phyloP scores from a whole-genome alignment of 1,139 yeast genomes.

The Ogataea hybrid region DNA sequence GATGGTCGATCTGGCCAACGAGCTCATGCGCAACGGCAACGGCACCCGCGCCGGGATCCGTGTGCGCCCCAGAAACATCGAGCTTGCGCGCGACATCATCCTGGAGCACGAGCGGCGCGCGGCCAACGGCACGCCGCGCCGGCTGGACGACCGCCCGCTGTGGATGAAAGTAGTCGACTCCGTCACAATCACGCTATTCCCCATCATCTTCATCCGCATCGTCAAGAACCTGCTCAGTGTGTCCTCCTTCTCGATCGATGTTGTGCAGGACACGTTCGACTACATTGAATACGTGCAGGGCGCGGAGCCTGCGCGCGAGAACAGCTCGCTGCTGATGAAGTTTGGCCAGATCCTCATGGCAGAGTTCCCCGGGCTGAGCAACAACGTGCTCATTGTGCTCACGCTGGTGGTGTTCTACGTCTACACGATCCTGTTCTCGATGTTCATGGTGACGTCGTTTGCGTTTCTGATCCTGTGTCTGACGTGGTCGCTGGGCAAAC shows the following conservation, averaged over 20 bases:
- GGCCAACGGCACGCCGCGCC: conserved; percentile 4
- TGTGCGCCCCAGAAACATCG: conserved; percentile 6
- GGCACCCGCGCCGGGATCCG: conserved; percentile 9
- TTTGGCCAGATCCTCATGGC: too few relatives aligned
- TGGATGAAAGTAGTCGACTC: conserved; percentile 31
- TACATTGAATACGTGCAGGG: too few relatives aligned
- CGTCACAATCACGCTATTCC: conserved; percentile 29
- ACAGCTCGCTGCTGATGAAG: too few relatives aligned
- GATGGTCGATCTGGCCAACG: conserved; percentile 26
- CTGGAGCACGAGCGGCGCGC: conserved; percentile 17
- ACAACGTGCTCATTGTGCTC: too few relatives aligned
- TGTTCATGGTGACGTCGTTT: conserved; percentile 33
- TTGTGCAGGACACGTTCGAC: too few relatives aligned
- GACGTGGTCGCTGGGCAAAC: conserved; percentile 30
- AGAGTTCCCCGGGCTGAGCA: too few relatives aligned
- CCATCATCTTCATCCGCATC: conserved; percentile 27
- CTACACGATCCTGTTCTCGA: too few relatives aligned
- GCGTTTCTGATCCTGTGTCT: conserved; percentile 34
- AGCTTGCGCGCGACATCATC: conserved; percentile 11
- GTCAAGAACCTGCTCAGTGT: conserved; percentile 27
- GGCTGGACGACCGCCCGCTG: conserved; percentile 25
- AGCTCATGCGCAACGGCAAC: conserved; percentile 19
- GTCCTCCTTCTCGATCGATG: conserved; percentile 31
- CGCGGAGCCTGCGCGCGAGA: too few relatives aligned
- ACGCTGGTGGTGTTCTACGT: too few relatives aligned